Conservation (phyloP, 176 grass and related monocot species). For the Alopecurus myosuroides region DNA sequence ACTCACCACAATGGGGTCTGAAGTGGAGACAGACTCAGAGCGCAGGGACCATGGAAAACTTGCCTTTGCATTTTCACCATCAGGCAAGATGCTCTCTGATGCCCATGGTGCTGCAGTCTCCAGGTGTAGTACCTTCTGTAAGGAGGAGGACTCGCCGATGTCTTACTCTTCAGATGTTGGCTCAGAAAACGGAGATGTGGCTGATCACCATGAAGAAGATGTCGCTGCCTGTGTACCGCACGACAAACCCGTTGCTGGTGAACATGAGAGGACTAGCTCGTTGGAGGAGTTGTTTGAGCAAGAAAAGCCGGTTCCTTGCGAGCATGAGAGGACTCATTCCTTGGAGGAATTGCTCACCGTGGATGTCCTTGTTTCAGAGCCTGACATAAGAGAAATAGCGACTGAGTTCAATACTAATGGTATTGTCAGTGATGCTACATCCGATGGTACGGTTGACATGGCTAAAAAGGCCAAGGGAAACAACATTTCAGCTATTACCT, state of each 20-base stretch:
- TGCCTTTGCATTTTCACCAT: not conserved
- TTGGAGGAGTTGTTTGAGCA: constrained; percentile 37
- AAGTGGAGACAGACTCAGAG: constrained; percentile 61
- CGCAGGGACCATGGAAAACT: constrained; percentile 19
- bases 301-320: constrained; percentile 24
- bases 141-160: constrained; percentile 19
- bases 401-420: constrained; percentile 7
- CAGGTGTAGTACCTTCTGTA: constrained; percentile 27
- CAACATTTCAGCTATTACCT: constrained; percentile 35
- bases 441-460: constrained; percentile 8
- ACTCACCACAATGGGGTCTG: constrained; percentile 68
- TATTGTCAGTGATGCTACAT: not conserved
- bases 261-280: constrained; percentile 38
- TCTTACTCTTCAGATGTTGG: constrained; percentile 18
- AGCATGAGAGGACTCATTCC: constrained; percentile 43
- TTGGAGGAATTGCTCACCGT: constrained; percentile 34
- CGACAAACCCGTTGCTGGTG: constrained; percentile 24
- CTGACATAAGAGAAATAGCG: not conserved
- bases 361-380: constrained; percentile 27
- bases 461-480: constrained; percentile 40
- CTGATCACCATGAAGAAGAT: not conserved
- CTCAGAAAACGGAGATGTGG: constrained; percentile 3
- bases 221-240: not conserved
- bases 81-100: constrained; percentile 32
- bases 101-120: not conserved